Percentiles rank a stretch among this genome's conserved stretches.
Evolutionary conservation across 1,139 yeast species (phyloP).

Genomic region (Saccharomycopsis phalli): DNA sequence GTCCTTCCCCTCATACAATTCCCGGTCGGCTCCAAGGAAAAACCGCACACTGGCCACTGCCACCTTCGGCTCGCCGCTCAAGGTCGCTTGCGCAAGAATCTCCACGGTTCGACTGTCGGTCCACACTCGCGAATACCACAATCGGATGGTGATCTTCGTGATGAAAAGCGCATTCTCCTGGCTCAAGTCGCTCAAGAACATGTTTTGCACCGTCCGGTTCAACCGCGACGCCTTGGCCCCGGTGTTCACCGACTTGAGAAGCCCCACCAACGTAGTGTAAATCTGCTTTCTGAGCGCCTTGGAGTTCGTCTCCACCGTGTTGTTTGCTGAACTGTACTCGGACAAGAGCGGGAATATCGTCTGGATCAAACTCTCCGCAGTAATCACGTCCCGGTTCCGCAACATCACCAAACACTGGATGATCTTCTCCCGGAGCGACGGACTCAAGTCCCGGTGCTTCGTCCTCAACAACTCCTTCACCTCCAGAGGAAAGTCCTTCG

Average conservation of each 20-base stretch:
- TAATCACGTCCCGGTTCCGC: constrained; percentile 75
- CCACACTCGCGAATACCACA: constrained; percentile 98
- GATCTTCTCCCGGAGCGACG: constrained; percentile 83
- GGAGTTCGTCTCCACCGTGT: constrained; percentile 47
- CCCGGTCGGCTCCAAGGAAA: constrained; percentile 91
- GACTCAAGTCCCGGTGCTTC: constrained; percentile 75
- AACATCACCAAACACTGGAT: constrained; percentile 84
- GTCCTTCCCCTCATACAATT: constrained; percentile 78
- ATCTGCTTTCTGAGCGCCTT: constrained; percentile 77
- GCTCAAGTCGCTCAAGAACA: constrained; percentile 67
- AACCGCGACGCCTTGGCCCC: constrained; percentile 73
- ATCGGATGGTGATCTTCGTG: constrained; percentile 83
- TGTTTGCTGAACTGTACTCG: constrained; percentile 38
- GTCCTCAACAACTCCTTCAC: constrained; percentile 56
- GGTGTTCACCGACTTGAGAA: constrained; percentile 74
- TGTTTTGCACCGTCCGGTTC: constrained; percentile 83
- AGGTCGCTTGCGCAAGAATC: constrained; percentile 91
- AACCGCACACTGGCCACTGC: constrained; percentile 84
- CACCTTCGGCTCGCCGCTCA: constrained; percentile 69
- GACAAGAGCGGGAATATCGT: constrained; percentile 79
- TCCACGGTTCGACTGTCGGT: constrained; percentile 94
- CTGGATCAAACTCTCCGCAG: constrained; percentile 73
- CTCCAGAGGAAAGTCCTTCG: constrained; percentile 76
- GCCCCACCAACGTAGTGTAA: constrained; percentile 65
- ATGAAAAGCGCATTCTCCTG: constrained; percentile 94